phyloP scores from a whole-genome alignment of 768 basidiomycete species.

The Piloderma croceum region DNA sequence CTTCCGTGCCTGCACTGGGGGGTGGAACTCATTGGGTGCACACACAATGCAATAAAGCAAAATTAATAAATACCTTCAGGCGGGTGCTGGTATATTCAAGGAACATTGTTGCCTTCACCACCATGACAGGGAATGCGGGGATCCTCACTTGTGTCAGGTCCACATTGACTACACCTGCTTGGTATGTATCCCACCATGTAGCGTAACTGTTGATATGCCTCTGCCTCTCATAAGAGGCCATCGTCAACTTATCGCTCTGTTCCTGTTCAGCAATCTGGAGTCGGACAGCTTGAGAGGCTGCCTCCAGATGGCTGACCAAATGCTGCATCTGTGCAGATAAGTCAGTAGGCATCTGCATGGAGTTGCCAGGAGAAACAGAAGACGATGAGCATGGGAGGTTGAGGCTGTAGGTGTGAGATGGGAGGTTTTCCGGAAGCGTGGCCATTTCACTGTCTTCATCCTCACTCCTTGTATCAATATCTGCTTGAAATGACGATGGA shows the following conservation, averaged over 20 bases:
- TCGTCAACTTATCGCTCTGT: background rate
- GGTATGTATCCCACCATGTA: background rate
- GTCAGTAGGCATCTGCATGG: too few species aligned
- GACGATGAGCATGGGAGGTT: too few species aligned
- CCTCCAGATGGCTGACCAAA: background rate
- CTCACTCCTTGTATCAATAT: too few species aligned
- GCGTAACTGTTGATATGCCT: background rate
- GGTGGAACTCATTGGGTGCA: too few species aligned
- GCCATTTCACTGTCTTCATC: too few species aligned
- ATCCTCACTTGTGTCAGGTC: background rate
- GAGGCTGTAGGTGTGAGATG: too few species aligned
- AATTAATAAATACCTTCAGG: slow-evolving; percentile 3
- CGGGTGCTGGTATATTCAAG: slow-evolving; percentile 4
- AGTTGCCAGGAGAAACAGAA: too few species aligned
- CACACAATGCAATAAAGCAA: background rate
- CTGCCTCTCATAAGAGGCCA: background rate
- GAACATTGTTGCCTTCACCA: slow-evolving; percentile 3
- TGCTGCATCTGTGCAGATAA: too few species aligned
- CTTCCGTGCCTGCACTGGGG: background rate
- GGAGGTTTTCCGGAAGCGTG: too few species aligned
- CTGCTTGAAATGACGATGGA: too few species aligned
- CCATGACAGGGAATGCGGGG: slow-evolving; percentile 4
- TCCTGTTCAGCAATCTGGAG: background rate
- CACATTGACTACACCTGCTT: background rate
- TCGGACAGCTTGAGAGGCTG: background rate